These are phyloP conservation scores for Echites panduratus DNA, from an alignment of 257 asterid genomes.

Conservation along the genomic window DNA sequence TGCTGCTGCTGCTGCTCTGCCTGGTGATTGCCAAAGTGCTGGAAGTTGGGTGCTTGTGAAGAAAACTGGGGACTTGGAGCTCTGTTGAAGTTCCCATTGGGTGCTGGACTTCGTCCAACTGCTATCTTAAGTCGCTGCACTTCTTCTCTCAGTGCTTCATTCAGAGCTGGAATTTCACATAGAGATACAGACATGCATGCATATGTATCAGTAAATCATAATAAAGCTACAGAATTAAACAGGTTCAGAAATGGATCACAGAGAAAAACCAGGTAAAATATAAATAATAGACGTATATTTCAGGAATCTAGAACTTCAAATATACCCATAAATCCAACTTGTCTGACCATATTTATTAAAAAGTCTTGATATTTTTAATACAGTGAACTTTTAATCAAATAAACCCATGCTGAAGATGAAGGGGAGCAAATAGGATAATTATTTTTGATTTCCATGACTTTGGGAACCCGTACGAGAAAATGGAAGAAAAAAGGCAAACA, in stretches of 20 bases:
- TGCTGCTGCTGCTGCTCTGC: slow-evolving; percentile 35
- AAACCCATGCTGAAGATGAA: neutral
- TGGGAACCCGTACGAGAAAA: neutral
- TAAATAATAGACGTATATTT: neutral
- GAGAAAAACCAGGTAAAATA: neutral
- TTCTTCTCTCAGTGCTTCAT: slow-evolving; percentile 69
- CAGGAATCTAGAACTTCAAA: neutral
- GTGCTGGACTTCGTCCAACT: slow-evolving; percentile 47
- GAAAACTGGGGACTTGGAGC: slow-evolving; percentile 38
- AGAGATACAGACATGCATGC: neutral
- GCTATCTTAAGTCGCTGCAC: slow-evolving; percentile 74
- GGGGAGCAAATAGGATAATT: no score
- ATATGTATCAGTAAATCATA: neutral
- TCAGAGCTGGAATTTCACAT: slow-evolving; percentile 55
- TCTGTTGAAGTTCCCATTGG: slow-evolving; percentile 46
- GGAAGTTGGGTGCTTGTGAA: slow-evolving; percentile 35
- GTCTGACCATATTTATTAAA: neutral
- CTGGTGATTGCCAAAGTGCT: slow-evolving; percentile 40
- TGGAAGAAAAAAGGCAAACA: no score
- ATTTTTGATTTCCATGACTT: neutral
- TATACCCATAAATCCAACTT: neutral
- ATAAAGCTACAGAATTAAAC: no score
- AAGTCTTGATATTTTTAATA: neutral
- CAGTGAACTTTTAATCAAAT: neutral
- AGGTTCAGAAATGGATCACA: neutral